Evolutionary conservation across 2,329 filamentous ascomycete species (phyloP).

Genomic region (Sporothrix variecibatus): DNA sequence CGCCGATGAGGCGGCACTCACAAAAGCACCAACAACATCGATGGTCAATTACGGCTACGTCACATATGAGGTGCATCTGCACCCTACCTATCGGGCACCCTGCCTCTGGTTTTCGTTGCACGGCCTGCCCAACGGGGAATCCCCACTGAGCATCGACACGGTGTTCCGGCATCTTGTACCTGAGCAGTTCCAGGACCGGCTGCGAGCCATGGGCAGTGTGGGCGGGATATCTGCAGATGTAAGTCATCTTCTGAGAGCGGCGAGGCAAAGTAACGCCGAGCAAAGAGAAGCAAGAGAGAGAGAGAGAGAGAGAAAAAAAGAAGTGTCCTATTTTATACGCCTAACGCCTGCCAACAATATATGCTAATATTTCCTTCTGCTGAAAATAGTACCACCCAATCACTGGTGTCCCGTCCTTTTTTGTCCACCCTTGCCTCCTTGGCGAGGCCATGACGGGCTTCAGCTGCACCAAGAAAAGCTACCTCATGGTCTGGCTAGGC

Average conservation of each 20-base stretch:
- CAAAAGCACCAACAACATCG: slow-evolving; percentile 34
- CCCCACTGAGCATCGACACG: slow-evolving; percentile 64
- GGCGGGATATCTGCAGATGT: slow-evolving; percentile 78
- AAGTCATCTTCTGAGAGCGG: slow-evolving; percentile 44
- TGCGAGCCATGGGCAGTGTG: slow-evolving; percentile 64
- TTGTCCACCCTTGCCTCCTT: slow-evolving; percentile 90
- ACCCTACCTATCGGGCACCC: slow-evolving; percentile 72
- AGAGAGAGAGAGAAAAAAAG: neutral
- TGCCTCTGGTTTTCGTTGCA: slow-evolving; percentile 75
- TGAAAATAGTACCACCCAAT: slow-evolving; percentile 84
- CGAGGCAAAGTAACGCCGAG: neutral
- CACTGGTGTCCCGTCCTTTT: slow-evolving; percentile 76
- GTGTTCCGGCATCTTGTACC: slow-evolving; percentile 73
- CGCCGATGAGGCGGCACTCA: slow-evolving; percentile 45
- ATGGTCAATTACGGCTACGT: slow-evolving; percentile 50
- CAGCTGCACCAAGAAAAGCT: slow-evolving; percentile 63
- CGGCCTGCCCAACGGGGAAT: slow-evolving; percentile 56
- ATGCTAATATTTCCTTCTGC: slow-evolving; percentile 25
- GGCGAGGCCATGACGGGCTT: slow-evolving; percentile 75
- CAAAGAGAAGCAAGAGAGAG: neutral
- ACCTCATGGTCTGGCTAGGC: slow-evolving; percentile 88
- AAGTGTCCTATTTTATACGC: slow-evolving; percentile 13
- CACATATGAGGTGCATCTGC: slow-evolving; percentile 73
- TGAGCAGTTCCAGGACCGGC: slow-evolving; percentile 59
- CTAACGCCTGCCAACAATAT: neutral